Percentiles rank a stretch among this genome's conserved stretches.
phyloP scores from a whole-genome alignment of 345 rosid species.

The Aquilaria malaccensis region DNA sequence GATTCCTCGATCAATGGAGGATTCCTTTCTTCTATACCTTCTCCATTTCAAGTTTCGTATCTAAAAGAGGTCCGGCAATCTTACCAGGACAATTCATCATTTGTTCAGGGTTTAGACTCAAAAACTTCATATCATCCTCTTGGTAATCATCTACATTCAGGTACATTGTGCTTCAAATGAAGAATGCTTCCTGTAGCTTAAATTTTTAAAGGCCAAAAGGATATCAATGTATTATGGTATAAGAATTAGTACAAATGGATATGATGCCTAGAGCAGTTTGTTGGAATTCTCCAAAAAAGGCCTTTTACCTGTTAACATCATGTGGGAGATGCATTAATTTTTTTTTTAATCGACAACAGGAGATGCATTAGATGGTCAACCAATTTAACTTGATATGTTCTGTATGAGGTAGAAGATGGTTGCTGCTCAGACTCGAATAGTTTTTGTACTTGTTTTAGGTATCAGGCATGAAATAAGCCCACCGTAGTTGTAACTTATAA shows the following conservation, averaged over 20 bases:
- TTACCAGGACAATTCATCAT: conserved; percentile 29
- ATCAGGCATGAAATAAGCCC: too few relatives aligned
- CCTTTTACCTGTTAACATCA: conserved; percentile 4
- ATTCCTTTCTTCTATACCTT: conserved; percentile 43
- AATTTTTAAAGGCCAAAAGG: neutral
- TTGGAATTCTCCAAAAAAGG: too few relatives aligned
- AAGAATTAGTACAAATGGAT: too few relatives aligned
- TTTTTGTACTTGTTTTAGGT: too few relatives aligned
- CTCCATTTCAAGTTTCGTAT: conserved; percentile 59
- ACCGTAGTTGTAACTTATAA: too few relatives aligned
- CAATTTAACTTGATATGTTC: too few relatives aligned
- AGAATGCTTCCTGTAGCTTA: neutral
- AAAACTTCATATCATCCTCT: conserved; percentile 22
- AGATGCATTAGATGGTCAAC: too few relatives aligned
- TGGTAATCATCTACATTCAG: conserved; percentile 32
- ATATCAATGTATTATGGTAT: too few relatives aligned
- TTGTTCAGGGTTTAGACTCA: conserved; percentile 24
- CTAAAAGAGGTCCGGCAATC: conserved; percentile 43
- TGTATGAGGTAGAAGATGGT: too few relatives aligned
- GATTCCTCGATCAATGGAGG: conserved; percentile 86
- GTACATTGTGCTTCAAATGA: conserved; percentile 23
- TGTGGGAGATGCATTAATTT: neutral
- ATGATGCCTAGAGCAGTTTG: too few relatives aligned
- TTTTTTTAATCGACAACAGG: neutral
- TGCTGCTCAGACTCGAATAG: too few relatives aligned